A percentile compares a stretch with the other conserved stretches of the same genome.
Evolutionary conservation across 2,329 filamentous ascomycete genomes (phyloP).

Genomic region (Sporothrix euskadiensis): DNA sequence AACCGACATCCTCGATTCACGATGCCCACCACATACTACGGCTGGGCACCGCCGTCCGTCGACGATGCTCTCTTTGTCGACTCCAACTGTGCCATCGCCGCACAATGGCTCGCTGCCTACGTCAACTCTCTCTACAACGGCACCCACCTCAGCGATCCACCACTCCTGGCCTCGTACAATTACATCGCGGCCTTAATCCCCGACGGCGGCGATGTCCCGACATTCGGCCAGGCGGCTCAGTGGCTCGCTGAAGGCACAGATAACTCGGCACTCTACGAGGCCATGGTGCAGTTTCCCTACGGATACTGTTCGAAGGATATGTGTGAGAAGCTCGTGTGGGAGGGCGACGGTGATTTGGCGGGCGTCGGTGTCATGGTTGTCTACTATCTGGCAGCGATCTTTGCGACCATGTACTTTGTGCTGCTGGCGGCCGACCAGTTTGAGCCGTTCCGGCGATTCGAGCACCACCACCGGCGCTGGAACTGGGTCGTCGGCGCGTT

Average conservation of each 20-base stretch:
- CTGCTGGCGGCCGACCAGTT: slow-evolving; percentile 28
- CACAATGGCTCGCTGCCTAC: slow-evolving; percentile 15
- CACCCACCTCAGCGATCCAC: not conserved
- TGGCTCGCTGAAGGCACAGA: not conserved
- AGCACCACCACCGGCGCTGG: slow-evolving; percentile 1
- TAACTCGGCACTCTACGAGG: not conserved
- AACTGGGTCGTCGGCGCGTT: slow-evolving; percentile 24
- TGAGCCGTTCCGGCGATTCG: not conserved
- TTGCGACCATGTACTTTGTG: slow-evolving; percentile 30
- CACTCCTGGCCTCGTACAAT: not conserved
- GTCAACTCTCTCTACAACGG: slow-evolving; percentile 10
- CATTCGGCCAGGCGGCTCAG: slow-evolving; percentile 15
- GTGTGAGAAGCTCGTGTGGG: slow-evolving; percentile 31
- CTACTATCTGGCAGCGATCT: slow-evolving; percentile 31
- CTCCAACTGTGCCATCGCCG: slow-evolving; percentile 22
- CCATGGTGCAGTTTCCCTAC: slow-evolving; percentile 18
- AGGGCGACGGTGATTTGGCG: slow-evolving; percentile 33
- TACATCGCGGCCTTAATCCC: slow-evolving; percentile 21
- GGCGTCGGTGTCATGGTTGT: slow-evolving; percentile 34
- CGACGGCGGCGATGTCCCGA: not conserved
- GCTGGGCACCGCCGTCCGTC: slow-evolving; percentile 20
- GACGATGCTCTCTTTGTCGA: slow-evolving; percentile 1
- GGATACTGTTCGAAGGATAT: slow-evolving; percentile 10
- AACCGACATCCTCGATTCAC: not conserved
- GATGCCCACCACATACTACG: slow-evolving; percentile 16